Evolutionary conservation across 192 early-diverging fungal genomes (phyloP).

Genomic region (Coemansia sp.): DNA sequence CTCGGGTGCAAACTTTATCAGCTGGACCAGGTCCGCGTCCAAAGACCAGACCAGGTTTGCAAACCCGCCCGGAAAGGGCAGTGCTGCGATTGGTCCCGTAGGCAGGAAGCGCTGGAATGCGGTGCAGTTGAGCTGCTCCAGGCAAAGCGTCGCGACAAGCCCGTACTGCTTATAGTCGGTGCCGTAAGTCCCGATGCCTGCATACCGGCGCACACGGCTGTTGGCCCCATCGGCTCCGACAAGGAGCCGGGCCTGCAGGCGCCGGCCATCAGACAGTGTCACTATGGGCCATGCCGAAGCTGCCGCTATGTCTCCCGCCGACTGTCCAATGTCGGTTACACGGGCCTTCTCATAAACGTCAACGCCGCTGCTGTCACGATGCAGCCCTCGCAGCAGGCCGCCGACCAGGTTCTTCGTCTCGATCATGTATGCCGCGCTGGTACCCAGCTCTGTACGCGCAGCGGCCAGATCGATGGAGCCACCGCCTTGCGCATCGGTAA

Average conservation of each 20-base stretch:
- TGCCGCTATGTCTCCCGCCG: no score
- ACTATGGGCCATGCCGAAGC: constrained; percentile 62
- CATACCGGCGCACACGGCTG: constrained; percentile 77
- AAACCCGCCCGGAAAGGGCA: constrained; percentile 57
- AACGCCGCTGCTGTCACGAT: constrained; percentile 36
- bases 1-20: constrained; percentile 57
- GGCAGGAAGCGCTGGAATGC: constrained; percentile 96
- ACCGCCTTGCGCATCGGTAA: constrained; percentile 32
- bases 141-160: constrained; percentile 70
- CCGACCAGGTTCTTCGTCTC: constrained; percentile 80
- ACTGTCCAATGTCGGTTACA: constrained; percentile 49
- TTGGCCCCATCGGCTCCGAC: constrained; percentile 86
- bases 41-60: constrained; percentile 92
- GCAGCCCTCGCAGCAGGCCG: constrained; percentile 55
- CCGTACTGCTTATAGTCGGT: constrained; percentile 85
- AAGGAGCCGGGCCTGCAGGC: constrained; percentile 66
- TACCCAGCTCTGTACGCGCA: neutral
- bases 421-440: constrained; percentile 73
- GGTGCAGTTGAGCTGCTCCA: constrained; percentile 59
- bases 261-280: constrained; percentile 58
- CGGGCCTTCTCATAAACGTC: constrained; percentile 63
- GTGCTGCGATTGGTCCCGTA: constrained; percentile 84
- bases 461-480: constrained; percentile 10
- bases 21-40: constrained; percentile 55
- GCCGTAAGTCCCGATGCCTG: constrained; percentile 73